Percentiles rank a stretch among this genome's conserved stretches.
Evolutionary conservation across 805 yeast genomes (phyloP).

Genomic region (Saturnispora halmiae): DNA sequence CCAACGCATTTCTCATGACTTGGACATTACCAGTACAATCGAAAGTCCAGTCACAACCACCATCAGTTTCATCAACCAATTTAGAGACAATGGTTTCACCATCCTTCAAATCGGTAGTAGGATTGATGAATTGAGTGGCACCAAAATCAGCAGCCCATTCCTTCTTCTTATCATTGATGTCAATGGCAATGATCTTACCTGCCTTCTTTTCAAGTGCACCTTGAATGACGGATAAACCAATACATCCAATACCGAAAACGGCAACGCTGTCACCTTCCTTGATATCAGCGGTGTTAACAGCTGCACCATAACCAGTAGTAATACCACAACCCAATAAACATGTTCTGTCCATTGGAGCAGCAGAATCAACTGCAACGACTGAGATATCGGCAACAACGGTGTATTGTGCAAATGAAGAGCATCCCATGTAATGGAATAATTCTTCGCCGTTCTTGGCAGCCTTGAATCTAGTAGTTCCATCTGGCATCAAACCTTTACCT

Average conservation of each 20-base stretch:
- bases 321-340: constrained; percentile 97
- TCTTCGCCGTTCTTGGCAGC: constrained; percentile 63
- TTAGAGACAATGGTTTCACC: constrained; percentile 74
- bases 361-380: constrained; percentile 80
- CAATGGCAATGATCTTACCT: constrained; percentile 72
- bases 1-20: constrained; percentile 94
- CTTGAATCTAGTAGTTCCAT: constrained; percentile 87
- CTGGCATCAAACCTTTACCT: constrained; percentile 98
- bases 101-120: constrained; percentile 54
- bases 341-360: constrained; percentile 77
- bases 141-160: constrained; percentile 85
- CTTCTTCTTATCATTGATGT: constrained; percentile 75
- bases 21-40: constrained; percentile 96
- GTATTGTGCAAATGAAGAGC: constrained; percentile 93
- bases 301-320: constrained; percentile 98
- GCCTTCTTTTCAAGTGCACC: constrained; percentile 87
- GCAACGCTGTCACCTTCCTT: constrained; percentile 90
- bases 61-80: constrained; percentile 84
- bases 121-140: constrained; percentile 91
- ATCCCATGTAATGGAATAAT: constrained; percentile 92
- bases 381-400: constrained; percentile 98
- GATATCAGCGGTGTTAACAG: constrained; percentile 85
- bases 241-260: constrained; percentile 96
- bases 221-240: constrained; percentile 91
- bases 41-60: constrained; percentile 92